Evolutionary conservation across 495 filamentous ascomycete species (phyloP).

Genomic region (Astrothelium macrocarpum): DNA sequence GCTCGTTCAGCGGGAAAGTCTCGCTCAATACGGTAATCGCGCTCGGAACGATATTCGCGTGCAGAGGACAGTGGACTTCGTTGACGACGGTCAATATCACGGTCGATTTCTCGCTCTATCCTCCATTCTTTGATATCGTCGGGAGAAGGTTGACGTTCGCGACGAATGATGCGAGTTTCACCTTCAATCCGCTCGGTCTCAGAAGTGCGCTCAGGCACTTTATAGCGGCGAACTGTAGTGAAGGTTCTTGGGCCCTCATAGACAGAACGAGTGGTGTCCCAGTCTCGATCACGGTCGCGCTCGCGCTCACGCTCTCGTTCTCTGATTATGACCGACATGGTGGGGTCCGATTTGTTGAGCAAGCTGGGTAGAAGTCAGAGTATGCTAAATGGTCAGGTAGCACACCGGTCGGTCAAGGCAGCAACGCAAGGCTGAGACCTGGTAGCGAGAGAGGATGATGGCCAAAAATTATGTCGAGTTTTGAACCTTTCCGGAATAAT

Average conservation of each 20-base stretch:
- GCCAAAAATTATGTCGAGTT: too few species aligned
- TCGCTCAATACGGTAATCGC: slow-evolving; percentile 28
- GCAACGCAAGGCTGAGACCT: not conserved
- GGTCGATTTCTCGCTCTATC: slow-evolving; percentile 18
- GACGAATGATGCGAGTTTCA: slow-evolving; percentile 28
- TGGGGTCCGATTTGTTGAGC: not conserved
- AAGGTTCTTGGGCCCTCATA: slow-evolving; percentile 15
- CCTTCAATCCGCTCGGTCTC: slow-evolving; percentile 23
- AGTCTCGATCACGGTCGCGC: not conserved
- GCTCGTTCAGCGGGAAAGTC: slow-evolving; percentile 16
- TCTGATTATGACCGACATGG: slow-evolving; percentile 1
- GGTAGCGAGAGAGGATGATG: not conserved
- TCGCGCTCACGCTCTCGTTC: not conserved
- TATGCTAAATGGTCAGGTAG: not conserved
- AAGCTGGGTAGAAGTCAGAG: not conserved
- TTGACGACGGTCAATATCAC: slow-evolving; percentile 11
- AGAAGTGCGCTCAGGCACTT: slow-evolving; percentile 27
- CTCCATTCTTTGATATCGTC: slow-evolving; percentile 3
- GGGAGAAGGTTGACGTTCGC: slow-evolving; percentile 19
- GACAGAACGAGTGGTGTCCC: not conserved
- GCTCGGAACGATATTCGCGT: slow-evolving; percentile 13
- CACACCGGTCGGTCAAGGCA: not conserved
- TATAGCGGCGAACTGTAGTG: slow-evolving; percentile 35
- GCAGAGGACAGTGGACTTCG: slow-evolving; percentile 7
- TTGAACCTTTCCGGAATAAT: not conserved